phyloP scores from a whole-genome alignment of 768 basidiomycete genomes.

The Trametes sanguinea region DNA sequence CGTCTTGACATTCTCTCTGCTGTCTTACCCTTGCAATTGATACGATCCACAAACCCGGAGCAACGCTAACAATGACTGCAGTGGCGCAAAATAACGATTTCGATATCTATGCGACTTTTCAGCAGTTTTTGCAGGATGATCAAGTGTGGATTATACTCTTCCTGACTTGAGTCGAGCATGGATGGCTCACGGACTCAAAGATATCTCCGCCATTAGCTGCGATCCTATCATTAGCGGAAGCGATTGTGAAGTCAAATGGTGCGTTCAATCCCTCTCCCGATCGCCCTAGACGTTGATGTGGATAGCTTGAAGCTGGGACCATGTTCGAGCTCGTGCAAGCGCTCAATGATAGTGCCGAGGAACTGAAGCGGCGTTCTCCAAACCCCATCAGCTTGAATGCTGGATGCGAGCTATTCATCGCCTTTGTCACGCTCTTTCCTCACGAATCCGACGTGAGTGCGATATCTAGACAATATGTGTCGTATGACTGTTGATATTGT shows the following conservation, averaged over 20 bases:
- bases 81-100: constrained; percentile 30
- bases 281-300: constrained; percentile 2
- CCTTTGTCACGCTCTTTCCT: constrained; percentile 82
- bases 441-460: constrained; percentile 75
- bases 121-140: constrained; percentile 60
- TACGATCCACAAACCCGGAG: neutral
- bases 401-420: constrained; percentile 90
- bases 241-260: constrained; percentile 82
- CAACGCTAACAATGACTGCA: neutral
- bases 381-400: constrained; percentile 85
- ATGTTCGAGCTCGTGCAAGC: constrained; percentile 92
- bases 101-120: constrained; percentile 57
- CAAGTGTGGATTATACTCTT: constrained; percentile 48
- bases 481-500: neutral
- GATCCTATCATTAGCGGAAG: constrained; percentile 79
- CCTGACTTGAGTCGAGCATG: neutral
- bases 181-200: constrained; percentile 38
- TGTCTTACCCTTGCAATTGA: no score
- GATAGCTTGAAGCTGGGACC: constrained; percentile 63
- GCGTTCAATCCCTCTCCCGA: constrained; percentile 18
- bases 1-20: neutral
- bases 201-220: constrained; percentile 86
- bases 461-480: constrained; percentile 16
- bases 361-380: constrained; percentile 59
- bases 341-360: constrained; percentile 72